Evolutionary conservation across 106 monocot species (phyloP), one percentile per base, ranked within the genome.

Genomic region (Dendrobium huoshanense): DNA sequence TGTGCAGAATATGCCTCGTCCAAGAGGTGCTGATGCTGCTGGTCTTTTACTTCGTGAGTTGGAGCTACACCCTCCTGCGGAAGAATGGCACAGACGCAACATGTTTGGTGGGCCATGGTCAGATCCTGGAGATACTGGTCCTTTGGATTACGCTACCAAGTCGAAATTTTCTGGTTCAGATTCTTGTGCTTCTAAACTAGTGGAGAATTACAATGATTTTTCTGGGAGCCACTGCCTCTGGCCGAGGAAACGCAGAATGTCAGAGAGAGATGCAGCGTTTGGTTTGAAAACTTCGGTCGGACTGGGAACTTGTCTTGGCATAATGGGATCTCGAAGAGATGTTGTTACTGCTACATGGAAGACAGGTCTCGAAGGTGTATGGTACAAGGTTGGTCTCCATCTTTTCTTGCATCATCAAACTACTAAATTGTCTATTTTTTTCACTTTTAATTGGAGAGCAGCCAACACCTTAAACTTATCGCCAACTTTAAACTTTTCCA

Each of bases 51-150:
- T 99, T n/a, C 98, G 95, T 51, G 98, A 99, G 77, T 82, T 99
- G 73, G 98, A 99, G 83, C 87, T 99, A 1, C 95, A 99, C 45
- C 98, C 98, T 80, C 98, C 98, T 40, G 91, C 98, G 22, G 98
- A 99, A 82, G 98, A 99, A 75, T 99, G 98, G 98, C 95, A 99
- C 75, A 86, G 98, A 25, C 95, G 95, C 41, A 99, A 99, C 85
- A 99, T 99, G 98, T 99, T 95, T 86, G 98, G 98, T 76, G 98
- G 98, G 20, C 98, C 98, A 1, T 98, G 98, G 98, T 95, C 95
- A n/a, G 92, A 95, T 81, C 92, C 95, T 33, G 92, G 94, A 47
- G 91, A 95, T 82, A 76, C 91, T 47, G 91, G 91, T 75, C 97
- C 89, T 10, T 78, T 97, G 81, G 88, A 92, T 72, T 82, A 86